Evolutionary conservation across 352 stramenopile genomes (phyloP).

Genomic region (Globisporangium cederbergense): DNA sequence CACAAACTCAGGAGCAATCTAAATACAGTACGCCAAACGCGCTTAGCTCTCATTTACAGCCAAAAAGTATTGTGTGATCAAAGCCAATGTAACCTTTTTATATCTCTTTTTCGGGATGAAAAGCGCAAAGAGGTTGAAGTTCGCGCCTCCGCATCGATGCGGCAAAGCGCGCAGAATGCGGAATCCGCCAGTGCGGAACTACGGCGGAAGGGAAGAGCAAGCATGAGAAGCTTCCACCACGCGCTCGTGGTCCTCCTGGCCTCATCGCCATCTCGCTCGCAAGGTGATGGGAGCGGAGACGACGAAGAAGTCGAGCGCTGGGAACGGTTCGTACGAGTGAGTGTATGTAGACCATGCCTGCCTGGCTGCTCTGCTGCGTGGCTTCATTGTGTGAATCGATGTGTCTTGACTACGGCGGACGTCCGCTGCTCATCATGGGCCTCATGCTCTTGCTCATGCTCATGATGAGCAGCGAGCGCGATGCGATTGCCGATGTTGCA

Average conservation of each 20-base stretch:
- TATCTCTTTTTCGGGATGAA: background rate
- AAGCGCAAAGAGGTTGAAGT: background rate
- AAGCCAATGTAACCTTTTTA: background rate
- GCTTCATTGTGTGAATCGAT: background rate
- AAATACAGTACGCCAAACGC: too few relatives aligned
- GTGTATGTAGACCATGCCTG: background rate
- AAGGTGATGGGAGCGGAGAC: background rate
- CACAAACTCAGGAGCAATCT: too few relatives aligned
- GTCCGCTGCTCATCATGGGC: background rate
- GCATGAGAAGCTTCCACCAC: conserved; percentile 8
- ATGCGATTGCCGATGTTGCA: background rate
- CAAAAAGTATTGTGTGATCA: background rate
- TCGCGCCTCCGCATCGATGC: background rate
- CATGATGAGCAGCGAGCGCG: background rate
- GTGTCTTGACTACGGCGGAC: background rate
- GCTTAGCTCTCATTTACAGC: background rate
- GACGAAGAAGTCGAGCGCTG: background rate
- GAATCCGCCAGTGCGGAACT: background rate
- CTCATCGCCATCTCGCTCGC: too few relatives aligned
- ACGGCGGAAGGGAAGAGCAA: background rate
- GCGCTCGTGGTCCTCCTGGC: conserved; percentile 13
- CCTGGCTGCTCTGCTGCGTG: background rate
- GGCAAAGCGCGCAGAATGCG: conserved; percentile 12
- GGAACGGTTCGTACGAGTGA: conserved; percentile 3
- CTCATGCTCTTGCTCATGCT: conserved; percentile 3